Conservation (phyloP, 495 filamentous ascomycete genomes). For the Penicillium steckii region DNA sequence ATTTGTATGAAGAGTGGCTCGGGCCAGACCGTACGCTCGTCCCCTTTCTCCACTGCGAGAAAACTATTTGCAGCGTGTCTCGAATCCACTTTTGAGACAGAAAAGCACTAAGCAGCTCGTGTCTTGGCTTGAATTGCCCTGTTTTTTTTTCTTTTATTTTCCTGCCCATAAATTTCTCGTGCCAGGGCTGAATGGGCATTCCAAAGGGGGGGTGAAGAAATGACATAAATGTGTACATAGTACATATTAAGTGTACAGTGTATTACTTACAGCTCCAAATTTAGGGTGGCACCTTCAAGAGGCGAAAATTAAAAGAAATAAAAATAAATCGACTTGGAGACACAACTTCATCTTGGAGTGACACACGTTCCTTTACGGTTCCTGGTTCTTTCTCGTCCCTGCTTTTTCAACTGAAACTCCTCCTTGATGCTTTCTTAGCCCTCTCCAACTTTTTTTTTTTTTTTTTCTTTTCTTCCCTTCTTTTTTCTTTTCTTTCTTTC, state of each 20-base stretch:
- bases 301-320: background rate
- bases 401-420: too few species aligned
- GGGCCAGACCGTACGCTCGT: slow-evolving; percentile 1
- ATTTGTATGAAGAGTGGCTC: too few species aligned
- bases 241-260: too few species aligned
- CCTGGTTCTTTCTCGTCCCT: background rate
- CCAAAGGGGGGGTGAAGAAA: background rate
- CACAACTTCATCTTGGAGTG: too few species aligned
- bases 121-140: background rate
- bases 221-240: too few species aligned
- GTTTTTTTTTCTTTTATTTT: background rate
- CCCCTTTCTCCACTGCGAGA: background rate
- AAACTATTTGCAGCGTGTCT: background rate
- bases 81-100: background rate
- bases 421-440: background rate
- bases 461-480: background rate
- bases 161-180: too few species aligned
- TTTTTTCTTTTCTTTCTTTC: too few species aligned
- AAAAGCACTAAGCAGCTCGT: background rate
- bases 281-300: background rate
- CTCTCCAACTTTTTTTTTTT: background rate
- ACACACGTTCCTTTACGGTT: background rate
- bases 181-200: too few species aligned
- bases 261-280: too few species aligned
- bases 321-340: background rate